Evolutionary conservation across 306 rosid genomes (phyloP).

Genomic region (Myrica gale): DNA sequence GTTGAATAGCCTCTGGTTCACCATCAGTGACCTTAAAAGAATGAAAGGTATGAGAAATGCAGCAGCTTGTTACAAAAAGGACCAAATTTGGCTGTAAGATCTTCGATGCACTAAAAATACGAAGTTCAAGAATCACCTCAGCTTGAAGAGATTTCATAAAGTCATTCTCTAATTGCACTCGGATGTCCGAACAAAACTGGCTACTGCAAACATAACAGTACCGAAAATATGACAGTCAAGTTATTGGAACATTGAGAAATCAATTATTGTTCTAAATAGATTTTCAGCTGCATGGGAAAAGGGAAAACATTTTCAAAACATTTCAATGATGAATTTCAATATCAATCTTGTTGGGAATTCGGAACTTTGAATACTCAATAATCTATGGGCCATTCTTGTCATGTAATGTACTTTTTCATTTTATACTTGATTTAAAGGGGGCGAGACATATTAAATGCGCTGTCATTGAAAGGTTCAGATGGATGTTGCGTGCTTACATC

Average conservation of each 20-base stretch:
- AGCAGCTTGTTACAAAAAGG: background rate
- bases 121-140: conserved; percentile 45
- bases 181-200: conserved; percentile 75
- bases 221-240: conserved; percentile 15
- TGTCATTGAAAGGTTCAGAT: background rate
- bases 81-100: conserved; percentile 3
- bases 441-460: background rate
- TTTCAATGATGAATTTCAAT: background rate
- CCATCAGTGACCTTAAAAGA: conserved; percentile 58
- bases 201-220: conserved; percentile 56
- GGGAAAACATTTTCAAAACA: background rate
- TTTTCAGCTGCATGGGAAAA: background rate
- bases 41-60: conserved; percentile 12
- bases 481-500: background rate
- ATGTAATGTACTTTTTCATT: too few species aligned
- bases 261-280: background rate
- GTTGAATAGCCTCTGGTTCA: conserved; percentile 78
- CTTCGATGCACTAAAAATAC: background rate
- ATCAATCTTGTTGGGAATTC: background rate
- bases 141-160: conserved; percentile 69
- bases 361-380: background rate
- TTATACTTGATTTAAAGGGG: background rate
- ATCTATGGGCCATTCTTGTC: background rate
- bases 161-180: conserved; percentile 72
- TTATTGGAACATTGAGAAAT: conserved; percentile 9